These are phyloP conservation scores for Zygoascus hellenicus DNA, from an alignment of 1,139 yeast species.

Conservation along the genomic window DNA sequence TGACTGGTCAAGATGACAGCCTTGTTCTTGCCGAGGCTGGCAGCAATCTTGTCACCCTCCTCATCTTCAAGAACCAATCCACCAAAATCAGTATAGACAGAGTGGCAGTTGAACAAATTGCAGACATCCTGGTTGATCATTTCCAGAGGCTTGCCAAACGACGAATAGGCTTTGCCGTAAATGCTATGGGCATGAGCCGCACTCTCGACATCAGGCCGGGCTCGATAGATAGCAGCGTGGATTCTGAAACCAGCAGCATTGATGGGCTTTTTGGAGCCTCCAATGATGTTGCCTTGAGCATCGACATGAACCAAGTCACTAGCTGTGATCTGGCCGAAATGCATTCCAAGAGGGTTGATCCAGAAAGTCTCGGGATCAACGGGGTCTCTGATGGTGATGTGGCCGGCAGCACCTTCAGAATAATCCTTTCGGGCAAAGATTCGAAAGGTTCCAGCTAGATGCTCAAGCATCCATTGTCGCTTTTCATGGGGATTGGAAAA, in stretches of 20 bases:
- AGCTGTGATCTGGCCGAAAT: constrained; percentile 63
- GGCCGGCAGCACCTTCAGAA: constrained; percentile 78
- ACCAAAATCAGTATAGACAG: constrained; percentile 65
- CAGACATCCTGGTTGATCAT: constrained; percentile 81
- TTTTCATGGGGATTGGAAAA: constrained; percentile 48
- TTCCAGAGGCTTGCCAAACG: constrained; percentile 65
- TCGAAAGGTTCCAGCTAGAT: constrained; percentile 79
- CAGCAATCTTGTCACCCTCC: constrained; percentile 65
- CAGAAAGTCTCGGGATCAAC: constrained; percentile 65
- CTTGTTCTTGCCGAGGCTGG: constrained; percentile 58
- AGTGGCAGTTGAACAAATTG: constrained; percentile 57
- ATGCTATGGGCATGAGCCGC: constrained; percentile 78
- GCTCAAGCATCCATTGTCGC: constrained; percentile 61
- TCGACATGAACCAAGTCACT: constrained; percentile 74
- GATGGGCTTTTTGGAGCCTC: constrained; percentile 60
- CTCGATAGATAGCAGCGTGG: constrained; percentile 69
- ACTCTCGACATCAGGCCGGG: constrained; percentile 73
- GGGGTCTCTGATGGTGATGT: constrained; percentile 74
- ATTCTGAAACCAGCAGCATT: constrained; percentile 80
- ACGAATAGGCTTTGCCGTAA: constrained; percentile 69
- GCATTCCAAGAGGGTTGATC: constrained; percentile 74
- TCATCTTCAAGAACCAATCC: constrained; percentile 73
- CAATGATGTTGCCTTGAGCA: constrained; percentile 62
- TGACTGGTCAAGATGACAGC: constrained; percentile 71
- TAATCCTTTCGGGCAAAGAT: constrained; percentile 68